These are phyloP conservation scores for Hevea brasiliensis DNA, from an alignment of 345 rosid genomes.

Conservation along the genomic window DNA sequence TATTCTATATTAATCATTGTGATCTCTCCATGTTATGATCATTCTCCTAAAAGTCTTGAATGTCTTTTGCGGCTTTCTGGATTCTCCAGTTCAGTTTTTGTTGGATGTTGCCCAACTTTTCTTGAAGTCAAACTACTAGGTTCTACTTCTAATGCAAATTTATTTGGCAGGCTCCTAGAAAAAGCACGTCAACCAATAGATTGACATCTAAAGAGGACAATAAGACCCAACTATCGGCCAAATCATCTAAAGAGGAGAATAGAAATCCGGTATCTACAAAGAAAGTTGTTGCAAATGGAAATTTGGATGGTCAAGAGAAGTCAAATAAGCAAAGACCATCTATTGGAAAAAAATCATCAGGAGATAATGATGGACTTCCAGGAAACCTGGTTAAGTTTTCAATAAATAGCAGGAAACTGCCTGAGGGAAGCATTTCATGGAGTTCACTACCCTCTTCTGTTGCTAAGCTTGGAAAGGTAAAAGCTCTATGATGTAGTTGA, in stretches of 20 bases:
- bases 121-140: neutral
- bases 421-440: slow-evolving; percentile 74
- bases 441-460: slow-evolving; percentile 75
- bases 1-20: neutral
- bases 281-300: slow-evolving; percentile 52
- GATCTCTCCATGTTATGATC: neutral
- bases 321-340: slow-evolving; percentile 44
- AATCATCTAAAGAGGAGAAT: slow-evolving; percentile 57
- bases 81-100: slow-evolving; percentile 3
- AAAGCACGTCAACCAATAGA: slow-evolving; percentile 71
- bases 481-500: slow-evolving; percentile 14
- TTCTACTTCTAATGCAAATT: neutral
- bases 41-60: neutral
- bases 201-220: slow-evolving; percentile 56
- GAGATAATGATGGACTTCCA: slow-evolving; percentile 61
- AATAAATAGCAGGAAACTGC: slow-evolving; percentile 59
- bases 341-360: slow-evolving; percentile 49
- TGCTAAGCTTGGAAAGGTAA: slow-evolving; percentile 89
- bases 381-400: slow-evolving; percentile 77
- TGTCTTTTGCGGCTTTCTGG: neutral
- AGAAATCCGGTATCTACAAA: slow-evolving; percentile 45
- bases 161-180: slow-evolving; percentile 69
- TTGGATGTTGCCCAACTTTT: neutral
- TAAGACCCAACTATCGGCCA: slow-evolving; percentile 45
- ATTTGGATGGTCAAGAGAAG: slow-evolving; percentile 54